phyloP scores from a whole-genome alignment of 2,329 filamentous ascomycete species.

The Nigrograna mackinnonii region DNA sequence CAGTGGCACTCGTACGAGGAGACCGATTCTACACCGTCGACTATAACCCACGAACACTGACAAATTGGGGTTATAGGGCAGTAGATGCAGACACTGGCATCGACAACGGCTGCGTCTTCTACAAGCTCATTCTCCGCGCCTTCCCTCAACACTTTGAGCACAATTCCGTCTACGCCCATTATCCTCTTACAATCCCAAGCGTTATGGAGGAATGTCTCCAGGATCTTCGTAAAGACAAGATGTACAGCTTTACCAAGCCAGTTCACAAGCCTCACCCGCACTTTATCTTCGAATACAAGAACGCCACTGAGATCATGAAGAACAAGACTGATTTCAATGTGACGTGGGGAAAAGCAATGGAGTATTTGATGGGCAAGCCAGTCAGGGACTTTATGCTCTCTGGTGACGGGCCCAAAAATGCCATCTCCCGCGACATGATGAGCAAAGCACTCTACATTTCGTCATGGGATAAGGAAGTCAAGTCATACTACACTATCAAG shows the following conservation, averaged over 20 bases:
- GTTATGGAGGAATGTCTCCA: constrained; percentile 75
- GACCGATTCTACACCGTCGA: constrained; percentile 81
- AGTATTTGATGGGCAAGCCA: constrained; percentile 63
- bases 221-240: constrained; percentile 65
- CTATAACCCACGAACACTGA: constrained; percentile 70
- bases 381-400: constrained; percentile 61
- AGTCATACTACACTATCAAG: constrained; percentile 68
- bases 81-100: constrained; percentile 72
- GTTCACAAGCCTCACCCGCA: constrained; percentile 49
- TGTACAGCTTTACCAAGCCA: constrained; percentile 73
- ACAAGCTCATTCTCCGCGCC: constrained; percentile 79
- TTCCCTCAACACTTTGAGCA: constrained; percentile 79
- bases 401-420: constrained; percentile 36
- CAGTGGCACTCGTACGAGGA: constrained; percentile 76
- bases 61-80: constrained; percentile 83
- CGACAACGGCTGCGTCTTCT: constrained; percentile 82
- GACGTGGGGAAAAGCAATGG: constrained; percentile 66
- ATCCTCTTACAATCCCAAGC: constrained; percentile 70
- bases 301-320: constrained; percentile 64
- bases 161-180: constrained; percentile 82
- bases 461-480: constrained; percentile 66
- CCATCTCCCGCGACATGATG: constrained; percentile 35
- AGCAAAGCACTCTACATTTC: constrained; percentile 62
- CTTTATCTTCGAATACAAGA: constrained; percentile 64
- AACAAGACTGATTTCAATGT: constrained; percentile 66